Evolutionary conservation across 768 basidiomycete genomes (phyloP).

Genomic region (Termitomyces titanicus): DNA sequence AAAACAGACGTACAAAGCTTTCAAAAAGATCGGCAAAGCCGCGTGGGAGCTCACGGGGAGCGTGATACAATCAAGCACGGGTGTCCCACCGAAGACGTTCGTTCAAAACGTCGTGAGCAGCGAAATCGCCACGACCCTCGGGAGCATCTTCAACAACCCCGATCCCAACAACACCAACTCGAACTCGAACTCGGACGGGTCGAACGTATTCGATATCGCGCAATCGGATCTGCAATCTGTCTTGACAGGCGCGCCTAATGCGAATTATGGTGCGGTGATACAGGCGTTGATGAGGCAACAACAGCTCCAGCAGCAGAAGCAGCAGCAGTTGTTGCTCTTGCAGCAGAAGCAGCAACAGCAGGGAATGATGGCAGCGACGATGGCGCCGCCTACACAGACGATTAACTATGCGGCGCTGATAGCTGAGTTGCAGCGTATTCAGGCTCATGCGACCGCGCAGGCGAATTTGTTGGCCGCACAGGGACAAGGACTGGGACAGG

Average conservation of each 20-base stretch:
- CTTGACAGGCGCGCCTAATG: conserved; percentile 25
- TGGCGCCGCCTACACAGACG: neutral
- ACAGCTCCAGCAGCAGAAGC: conserved; percentile 14
- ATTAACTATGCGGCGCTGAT: conserved; percentile 20
- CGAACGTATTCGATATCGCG: neutral
- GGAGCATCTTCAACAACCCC: conserved; percentile 14
- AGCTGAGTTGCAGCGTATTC: conserved; percentile 15
- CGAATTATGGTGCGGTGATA: conserved; percentile 31
- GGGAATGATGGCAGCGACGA: neutral
- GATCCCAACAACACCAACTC: conserved; percentile 12
- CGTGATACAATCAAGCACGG: conserved; percentile 3
- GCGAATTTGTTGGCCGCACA: conserved; percentile 9
- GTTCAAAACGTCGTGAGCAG: conserved; percentile 1
- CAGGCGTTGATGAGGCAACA: conserved; percentile 21
- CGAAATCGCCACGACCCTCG: conserved; percentile 1
- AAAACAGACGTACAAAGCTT: conserved; percentile 3
- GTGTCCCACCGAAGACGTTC: conserved; percentile 3
- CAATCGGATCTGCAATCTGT: conserved; percentile 27
- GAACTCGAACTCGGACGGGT: conserved; percentile 9
- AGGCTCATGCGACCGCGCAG: conserved; percentile 9
- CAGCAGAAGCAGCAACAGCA: conserved; percentile 6
- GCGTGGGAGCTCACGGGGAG: conserved; percentile 14
- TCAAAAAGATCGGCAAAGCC: conserved; percentile 6
- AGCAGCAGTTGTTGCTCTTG: conserved; percentile 9
- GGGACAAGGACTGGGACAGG: conserved; percentile 8